Percentiles rank a stretch among this genome's conserved stretches.
phyloP scores from a whole-genome alignment of 2,329 filamentous ascomycete species.

The Trichoderma pleuroti region DNA sequence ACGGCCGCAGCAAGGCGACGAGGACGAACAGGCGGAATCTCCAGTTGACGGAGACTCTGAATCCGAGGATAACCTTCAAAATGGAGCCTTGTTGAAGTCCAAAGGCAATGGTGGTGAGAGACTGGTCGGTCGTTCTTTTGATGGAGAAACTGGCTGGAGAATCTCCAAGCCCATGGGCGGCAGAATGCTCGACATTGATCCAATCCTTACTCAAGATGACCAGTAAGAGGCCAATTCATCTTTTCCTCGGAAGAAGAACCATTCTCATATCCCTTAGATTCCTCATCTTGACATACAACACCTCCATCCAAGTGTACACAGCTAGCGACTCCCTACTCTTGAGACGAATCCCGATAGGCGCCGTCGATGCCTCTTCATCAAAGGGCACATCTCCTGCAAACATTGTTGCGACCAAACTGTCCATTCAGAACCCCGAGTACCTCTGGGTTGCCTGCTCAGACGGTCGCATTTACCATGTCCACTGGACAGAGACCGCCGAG shows the following conservation, averaged over 20 bases:
- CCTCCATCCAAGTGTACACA: slow-evolving; percentile 76
- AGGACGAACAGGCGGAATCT: slow-evolving; percentile 2
- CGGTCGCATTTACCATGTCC: slow-evolving; percentile 53
- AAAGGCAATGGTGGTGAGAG: slow-evolving; percentile 26
- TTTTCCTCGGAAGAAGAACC: background rate
- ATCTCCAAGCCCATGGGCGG: slow-evolving; percentile 63
- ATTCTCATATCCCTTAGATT: slow-evolving; percentile 47
- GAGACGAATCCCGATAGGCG: slow-evolving; percentile 60
- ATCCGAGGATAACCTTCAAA: background rate
- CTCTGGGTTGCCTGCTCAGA: slow-evolving; percentile 60
- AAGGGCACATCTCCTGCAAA: slow-evolving; percentile 28
- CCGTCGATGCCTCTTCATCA: slow-evolving; percentile 27
- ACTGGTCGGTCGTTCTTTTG: slow-evolving; percentile 28
- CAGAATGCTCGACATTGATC: slow-evolving; percentile 61
- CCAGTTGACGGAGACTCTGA: background rate
- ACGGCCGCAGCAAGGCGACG: slow-evolving; percentile 25
- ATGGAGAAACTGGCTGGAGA: slow-evolving; percentile 48
- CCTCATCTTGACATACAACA: slow-evolving; percentile 71
- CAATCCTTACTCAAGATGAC: slow-evolving; percentile 59
- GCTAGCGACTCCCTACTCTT: slow-evolving; percentile 76
- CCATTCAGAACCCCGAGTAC: slow-evolving; percentile 40
- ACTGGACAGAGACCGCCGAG: slow-evolving; percentile 53
- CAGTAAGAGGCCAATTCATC: slow-evolving; percentile 43
- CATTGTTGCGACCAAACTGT: slow-evolving; percentile 43
- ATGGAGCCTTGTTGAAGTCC: slow-evolving; percentile 3